Base-by-base conservation (phyloP, 1,284 basidiomycete genomes). In the Somion occarium region DNA sequence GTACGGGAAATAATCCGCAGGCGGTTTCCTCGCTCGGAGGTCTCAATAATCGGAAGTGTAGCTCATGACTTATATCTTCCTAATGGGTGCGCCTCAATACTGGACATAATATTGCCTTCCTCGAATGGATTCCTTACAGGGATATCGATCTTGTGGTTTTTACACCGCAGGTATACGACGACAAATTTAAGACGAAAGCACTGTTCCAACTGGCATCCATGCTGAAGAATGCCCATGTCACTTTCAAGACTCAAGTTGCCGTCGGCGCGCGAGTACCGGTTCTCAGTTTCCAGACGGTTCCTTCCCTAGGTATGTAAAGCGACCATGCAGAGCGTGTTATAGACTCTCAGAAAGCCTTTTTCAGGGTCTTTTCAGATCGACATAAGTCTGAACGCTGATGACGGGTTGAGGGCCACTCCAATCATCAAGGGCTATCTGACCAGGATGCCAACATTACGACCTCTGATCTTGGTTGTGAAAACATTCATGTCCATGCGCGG, bases 381-480 rank as follows among this genome's bases (percentile, higher is more conserved):
- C 61, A 79, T 90, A 47, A 82, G 80, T 30, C 70, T 90, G 56
- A 88, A 88, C 59, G 78, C 82, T 58, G 67, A 68, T 2, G 83
- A 85, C 57, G 89, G 89, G 3, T 66, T 85, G 26, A 70, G 73
- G 23, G 82, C 82, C 0, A 76, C 83, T 1, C 72, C 75, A 5
- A 72, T 83, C 41, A 76, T 91, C 47, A 80, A 79, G 51, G 67
- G 68, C 12, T 85, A 82, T 65, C 67, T 90, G 22, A 60, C 69
- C 34, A 69, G 70, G 23, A 71, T 86, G 64, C 87, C 87, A 0
- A 83, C 83, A 2, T 69, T 89, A 2, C 74, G 81, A 34, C 78
- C 80, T 26, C 73, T 91, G 38, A 73, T 87, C 1, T 66, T 91
- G 46, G 74, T 85, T n/a, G 65, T 88, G 58, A 93, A 93, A 66